Base-by-base conservation (phyloP, 2,329 filamentous ascomycete species). In the Colletotrichum spaethianum region DNA sequence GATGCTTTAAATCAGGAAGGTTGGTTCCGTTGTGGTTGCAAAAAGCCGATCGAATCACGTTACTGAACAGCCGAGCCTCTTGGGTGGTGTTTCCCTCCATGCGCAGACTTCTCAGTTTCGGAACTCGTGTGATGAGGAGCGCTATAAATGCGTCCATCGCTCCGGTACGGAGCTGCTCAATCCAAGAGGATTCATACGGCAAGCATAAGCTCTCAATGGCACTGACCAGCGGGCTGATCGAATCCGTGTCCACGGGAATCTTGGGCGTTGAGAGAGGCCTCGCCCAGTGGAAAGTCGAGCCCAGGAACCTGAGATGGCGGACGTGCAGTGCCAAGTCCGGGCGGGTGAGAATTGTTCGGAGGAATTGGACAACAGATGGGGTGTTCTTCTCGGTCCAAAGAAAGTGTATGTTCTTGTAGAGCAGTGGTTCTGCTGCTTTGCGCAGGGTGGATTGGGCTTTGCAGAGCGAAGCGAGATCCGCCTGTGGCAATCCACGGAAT, bases 261-360 rank as follows among this genome's bases (percentile, higher is more conserved):
- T 46, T 46, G 44, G 44, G 44, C 20, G 44, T 23, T 11, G 20
- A 2, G 20, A 6, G 9, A 23, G 6, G 18, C 42, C 8, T 3
- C 20, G 20, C 2, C n/a, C 4, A 1, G 2, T 23, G n/a, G n/a
- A 52, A 52, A 52, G 26, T 16, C 4, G 12, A 2, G 14, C 48
- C 23, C 12, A 52, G 48, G 7, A 52, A 16, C 26, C 31, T 8
- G 48, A 31, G 48, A 52, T 31, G 48, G 14, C 48, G 48, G 48
- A 52, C 26, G 48, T 52, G 48, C 7, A 52, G 48, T 52, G 48
- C 48, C 48, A 52, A 18, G 48, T 52, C 48, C 48, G 26, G 50
- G 26, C 1, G 5, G 26, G 5, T 8, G 14, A 53, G 50, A 33
- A 53, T 33, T 5, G 2, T 31, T 20, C 26, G 4, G 14, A 53